Evolutionary conservation across 2,329 filamentous ascomycete genomes (phyloP), one percentile per base, ranked within the genome.

Genomic region (Phialophora expanda): DNA sequence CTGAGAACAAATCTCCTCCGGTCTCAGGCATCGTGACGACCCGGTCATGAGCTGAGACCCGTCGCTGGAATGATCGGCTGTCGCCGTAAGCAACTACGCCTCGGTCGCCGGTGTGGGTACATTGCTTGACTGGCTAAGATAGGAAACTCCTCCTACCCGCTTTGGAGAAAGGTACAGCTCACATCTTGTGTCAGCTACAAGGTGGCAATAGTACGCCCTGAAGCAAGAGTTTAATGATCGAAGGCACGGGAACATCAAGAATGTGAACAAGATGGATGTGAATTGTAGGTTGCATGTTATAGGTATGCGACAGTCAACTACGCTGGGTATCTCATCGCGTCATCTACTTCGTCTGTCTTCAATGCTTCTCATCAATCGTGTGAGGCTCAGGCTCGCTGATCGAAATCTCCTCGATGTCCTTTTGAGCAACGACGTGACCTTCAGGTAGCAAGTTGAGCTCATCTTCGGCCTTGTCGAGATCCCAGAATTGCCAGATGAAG

Each of bases 401-500:
- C 12, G 58, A 61, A 17, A 54, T 20, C 32, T 61, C 58, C 24
- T 59, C 56, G 46, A 56, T 28, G 38, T 69, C 66, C 54, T 69
- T 63, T 9, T 17, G 11, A 22, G 62, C 65, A 51, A 67, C 24
- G 24, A 71, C 63, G 44, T 69, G 58, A 44, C 70, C 68, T 38
- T 64, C 64, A 3, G 68, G 68, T 28, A 72, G 53, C 28, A 66
- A 54, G 57, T 93, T 93, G 71, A 90, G 80, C 72, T 83, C 80
- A 75, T 92, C 90, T 75, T 93, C 90, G 69, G 87, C 80, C 34
- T 78, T 78, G 74, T 93, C 90, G 9, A 90, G 80, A 17, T 84
- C 80, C 56, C 83, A 80, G 80, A 90, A 90, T 73, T 83, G 86
- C 72, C 88, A 74, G 88, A 89, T 92, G 80, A 93, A 92, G 2